These are phyloP conservation scores for Fusarium camptoceras DNA, from an alignment of 2,329 filamentous ascomycete genomes.

Conservation along the genomic window DNA sequence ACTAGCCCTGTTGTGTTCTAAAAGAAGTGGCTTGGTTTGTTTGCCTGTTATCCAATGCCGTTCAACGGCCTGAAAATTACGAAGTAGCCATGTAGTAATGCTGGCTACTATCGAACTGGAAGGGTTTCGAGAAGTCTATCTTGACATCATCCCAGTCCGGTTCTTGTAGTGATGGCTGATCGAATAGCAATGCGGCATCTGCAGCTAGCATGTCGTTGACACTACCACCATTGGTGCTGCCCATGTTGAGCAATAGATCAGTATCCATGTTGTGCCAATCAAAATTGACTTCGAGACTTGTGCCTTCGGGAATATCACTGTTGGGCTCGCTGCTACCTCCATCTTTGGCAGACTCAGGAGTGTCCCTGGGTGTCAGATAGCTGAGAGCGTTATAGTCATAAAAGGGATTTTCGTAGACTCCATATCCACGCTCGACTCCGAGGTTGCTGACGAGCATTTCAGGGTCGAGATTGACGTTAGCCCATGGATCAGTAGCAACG, in stretches of 20 bases:
- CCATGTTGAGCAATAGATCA: constrained; percentile 59
- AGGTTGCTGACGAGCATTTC: constrained; percentile 54
- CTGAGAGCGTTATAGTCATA: constrained; percentile 63
- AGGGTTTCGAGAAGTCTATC: constrained; percentile 64
- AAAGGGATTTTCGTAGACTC: constrained; percentile 50
- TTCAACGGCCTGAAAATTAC: constrained; percentile 16
- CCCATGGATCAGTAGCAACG: constrained; percentile 51
- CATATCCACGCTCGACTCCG: constrained; percentile 49
- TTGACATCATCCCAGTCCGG: constrained; percentile 64
- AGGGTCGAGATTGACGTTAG: constrained; percentile 63
- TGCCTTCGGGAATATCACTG: constrained; percentile 70
- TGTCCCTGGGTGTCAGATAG: constrained; percentile 71
- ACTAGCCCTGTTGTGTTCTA: constrained; percentile 21
- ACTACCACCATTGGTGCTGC: constrained; percentile 42
- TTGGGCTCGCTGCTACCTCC: constrained; percentile 69
- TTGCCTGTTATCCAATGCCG: constrained; percentile 6
- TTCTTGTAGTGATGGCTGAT: constrained; percentile 36
- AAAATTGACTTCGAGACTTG: constrained; percentile 64
- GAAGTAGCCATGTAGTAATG: constrained; percentile 51
- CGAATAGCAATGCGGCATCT: constrained; percentile 48
- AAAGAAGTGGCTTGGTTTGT: neutral
- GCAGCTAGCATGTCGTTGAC: constrained; percentile 10
- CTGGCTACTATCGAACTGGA: constrained; percentile 61
- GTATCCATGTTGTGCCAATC: constrained; percentile 61
- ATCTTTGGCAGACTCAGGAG: constrained; percentile 73